A percentile compares a stretch with the other conserved stretches of the same genome.
These are phyloP conservation scores for Rhodofomes roseus DNA, from an alignment of 1,284 basidiomycete genomes.

Conservation along the genomic window DNA sequence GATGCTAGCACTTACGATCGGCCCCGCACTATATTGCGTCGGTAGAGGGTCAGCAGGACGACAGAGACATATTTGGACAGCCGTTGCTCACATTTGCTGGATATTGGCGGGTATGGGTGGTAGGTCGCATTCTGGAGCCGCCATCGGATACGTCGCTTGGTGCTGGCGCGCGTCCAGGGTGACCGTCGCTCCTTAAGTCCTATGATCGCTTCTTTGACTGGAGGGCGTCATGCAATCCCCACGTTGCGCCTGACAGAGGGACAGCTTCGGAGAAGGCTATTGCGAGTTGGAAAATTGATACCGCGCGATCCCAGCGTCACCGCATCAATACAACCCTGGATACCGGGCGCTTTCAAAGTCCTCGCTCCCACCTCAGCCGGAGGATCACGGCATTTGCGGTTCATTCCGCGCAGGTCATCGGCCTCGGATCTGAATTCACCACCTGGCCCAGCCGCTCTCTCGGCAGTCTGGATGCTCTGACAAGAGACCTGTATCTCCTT, in stretches of 20 bases:
- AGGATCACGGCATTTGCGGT: not conserved
- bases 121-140: not conserved
- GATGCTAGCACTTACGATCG: not conserved
- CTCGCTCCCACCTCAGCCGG: not conserved
- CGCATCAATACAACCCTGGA: not conserved
- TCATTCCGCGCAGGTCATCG: no score
- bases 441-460: no score
- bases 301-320: not conserved
- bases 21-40: not conserved
- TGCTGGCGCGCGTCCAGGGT: not conserved
- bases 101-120: constrained; percentile 1
- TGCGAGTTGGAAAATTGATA: not conserved
- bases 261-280: not conserved
- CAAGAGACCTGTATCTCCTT: no score
- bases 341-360: not conserved
- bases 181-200: not conserved
- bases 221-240: not conserved
- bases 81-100: not conserved
- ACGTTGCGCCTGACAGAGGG: not conserved
- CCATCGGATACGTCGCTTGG: not conserved
- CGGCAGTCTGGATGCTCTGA: no score
- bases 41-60: not conserved
- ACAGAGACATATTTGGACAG: not conserved
- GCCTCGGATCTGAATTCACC: no score
- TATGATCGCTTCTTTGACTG: not conserved